phyloP scores from a whole-genome alignment of 1,284 basidiomycete genomes.

The Boletus mariae region DNA sequence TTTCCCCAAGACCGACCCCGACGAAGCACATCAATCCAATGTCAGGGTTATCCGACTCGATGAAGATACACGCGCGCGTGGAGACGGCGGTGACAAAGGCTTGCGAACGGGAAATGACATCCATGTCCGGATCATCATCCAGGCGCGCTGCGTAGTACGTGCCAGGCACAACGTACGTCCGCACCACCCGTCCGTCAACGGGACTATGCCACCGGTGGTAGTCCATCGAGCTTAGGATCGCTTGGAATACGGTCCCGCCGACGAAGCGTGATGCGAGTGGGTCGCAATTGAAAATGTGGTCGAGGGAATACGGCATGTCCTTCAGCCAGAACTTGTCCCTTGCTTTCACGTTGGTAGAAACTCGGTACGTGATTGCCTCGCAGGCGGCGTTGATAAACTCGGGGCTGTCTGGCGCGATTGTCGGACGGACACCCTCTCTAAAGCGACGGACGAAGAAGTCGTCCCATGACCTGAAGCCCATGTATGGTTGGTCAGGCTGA shows the following conservation, averaged over 20 bases:
- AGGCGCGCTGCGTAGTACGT: constrained; percentile 48
- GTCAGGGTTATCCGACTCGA: constrained; percentile 46
- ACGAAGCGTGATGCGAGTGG: constrained; percentile 42
- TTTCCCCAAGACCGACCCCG: constrained; percentile 26
- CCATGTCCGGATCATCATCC: constrained; percentile 18
- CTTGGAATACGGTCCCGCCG: constrained; percentile 29
- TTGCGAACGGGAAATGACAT: constrained; percentile 26
- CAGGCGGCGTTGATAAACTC: constrained; percentile 43
- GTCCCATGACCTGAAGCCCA: constrained; percentile 47
- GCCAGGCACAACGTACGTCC: constrained; percentile 43
- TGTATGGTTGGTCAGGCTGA: constrained; percentile 7
- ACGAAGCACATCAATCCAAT: constrained; percentile 39
- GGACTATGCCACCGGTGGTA: constrained; percentile 61
- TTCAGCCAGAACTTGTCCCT: constrained; percentile 48
- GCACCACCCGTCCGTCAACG: constrained; percentile 46
- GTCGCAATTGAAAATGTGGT: constrained; percentile 35
- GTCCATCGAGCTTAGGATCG: constrained; percentile 35
- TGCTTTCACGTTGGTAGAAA: constrained; percentile 33
- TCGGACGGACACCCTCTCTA: constrained; percentile 38
- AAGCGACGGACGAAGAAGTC: constrained; percentile 51
- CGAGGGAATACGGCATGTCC: constrained; percentile 44
- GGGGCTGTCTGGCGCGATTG: constrained; percentile 32
- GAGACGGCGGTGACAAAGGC: constrained; percentile 27
- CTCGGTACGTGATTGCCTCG: constrained; percentile 44
- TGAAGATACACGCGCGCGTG: constrained; percentile 49